phyloP scores from a whole-genome alignment of 164 flowering plant genomes.

The Kingdonia uniflora region DNA sequence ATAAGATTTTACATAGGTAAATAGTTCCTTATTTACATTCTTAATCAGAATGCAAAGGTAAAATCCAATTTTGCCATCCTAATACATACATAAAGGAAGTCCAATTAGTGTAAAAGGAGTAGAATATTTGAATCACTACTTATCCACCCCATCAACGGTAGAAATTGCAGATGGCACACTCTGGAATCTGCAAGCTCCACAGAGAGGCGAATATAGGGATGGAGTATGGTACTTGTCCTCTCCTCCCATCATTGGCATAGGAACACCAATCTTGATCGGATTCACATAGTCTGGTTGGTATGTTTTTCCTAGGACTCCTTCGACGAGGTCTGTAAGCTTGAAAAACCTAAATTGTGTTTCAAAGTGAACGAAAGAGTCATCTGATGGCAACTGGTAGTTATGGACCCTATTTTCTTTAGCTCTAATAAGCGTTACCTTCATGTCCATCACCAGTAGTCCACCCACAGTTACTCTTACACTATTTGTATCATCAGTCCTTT shows the following conservation, averaged over 20 bases:
- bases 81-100: too few species aligned
- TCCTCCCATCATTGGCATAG: conserved; percentile 80
- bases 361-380: conserved; percentile 44
- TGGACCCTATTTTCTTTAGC: conserved; percentile 46
- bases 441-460: conserved; percentile 35
- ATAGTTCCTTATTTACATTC: too few species aligned
- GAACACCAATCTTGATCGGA: conserved; percentile 49
- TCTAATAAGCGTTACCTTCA: conserved; percentile 47
- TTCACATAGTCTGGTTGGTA: conserved; percentile 48
- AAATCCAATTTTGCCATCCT: too few species aligned
- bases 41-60: too few species aligned
- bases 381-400: conserved; percentile 42
- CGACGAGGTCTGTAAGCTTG: conserved; percentile 32
- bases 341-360: conserved; percentile 28
- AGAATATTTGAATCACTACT: too few species aligned
- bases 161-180: conserved; percentile 9
- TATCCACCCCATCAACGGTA: conserved; percentile 9
- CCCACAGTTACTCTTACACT: conserved; percentile 31
- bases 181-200: conserved; percentile 42
- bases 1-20: too few species aligned
- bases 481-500: conserved; percentile 49
- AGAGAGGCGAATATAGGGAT: conserved; percentile 36
- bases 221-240: too few species aligned
- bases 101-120: too few species aligned
- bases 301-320: conserved; percentile 66